Evolutionary conservation across 495 filamentous ascomycete genomes (phyloP), one percentile per base, ranked within the genome.

Genomic region (Geoglossum glabrum): DNA sequence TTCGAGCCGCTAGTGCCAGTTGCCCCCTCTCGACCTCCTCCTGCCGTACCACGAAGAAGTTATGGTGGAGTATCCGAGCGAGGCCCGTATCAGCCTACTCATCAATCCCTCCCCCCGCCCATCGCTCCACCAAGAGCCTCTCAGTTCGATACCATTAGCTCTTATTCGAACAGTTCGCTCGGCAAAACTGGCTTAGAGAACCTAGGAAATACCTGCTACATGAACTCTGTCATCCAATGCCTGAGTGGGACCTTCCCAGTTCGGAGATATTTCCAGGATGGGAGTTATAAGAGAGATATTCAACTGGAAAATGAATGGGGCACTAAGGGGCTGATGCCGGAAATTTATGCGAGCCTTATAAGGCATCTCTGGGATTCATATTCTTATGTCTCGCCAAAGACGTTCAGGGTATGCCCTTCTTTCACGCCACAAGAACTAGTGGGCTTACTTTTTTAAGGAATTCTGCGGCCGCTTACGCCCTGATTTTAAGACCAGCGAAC

Each of bases 61-160:
- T 95, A 95, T 60, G 89, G 85, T 64, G 93, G 93, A 17, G 81
- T 95, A 3, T 83, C 87, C 1, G 86, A 89, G 65, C 75, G 71
- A 61, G 71, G 72, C 63, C 69, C 77, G 56, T 72, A 76, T 9
- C 77, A 78, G 58, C 54, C 57, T 10, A 71, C 73, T n/a, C 72
- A 72, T n/a, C 66, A 71, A 6, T 69, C 70, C 50, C 69, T 74
- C 31, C 73, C 72, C 43, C 68, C 70, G 15, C 72, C 72, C 6
- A 69, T 72, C 19, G 74, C 63, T 54, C 76, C 64, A 60, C 74
- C 65, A 57, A 34, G 49, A 21, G 45, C 57, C 15, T 56, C 31
- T 38, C 26, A 71, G 0, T 66, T 73, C 50, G 67, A 64, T 60
- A 69, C 69, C 34, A 62, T 68, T 45, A 75, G 2, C 57, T 63